Conservation (phyloP, 768 basidiomycete genomes). For the Rhizopogon sp. region DNA sequence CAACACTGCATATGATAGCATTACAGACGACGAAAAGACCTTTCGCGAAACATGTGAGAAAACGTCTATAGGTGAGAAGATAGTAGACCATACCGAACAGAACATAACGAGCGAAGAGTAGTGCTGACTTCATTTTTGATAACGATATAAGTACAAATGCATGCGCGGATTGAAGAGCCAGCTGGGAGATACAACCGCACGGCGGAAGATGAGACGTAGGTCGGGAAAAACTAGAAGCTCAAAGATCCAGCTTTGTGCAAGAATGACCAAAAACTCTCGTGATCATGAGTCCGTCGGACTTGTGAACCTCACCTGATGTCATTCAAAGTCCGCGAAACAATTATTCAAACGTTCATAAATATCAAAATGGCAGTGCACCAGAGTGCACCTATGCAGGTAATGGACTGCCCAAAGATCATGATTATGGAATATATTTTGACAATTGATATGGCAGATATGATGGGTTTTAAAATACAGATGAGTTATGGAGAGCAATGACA, state of each 20-base stretch:
- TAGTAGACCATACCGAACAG: slow-evolving; percentile 46
- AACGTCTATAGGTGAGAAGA: not conserved
- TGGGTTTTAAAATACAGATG: not conserved
- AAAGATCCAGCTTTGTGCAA: slow-evolving; percentile 26
- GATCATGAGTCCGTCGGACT: slow-evolving; percentile 1
- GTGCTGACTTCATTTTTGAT: slow-evolving; percentile 37
- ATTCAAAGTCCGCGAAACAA: not conserved
- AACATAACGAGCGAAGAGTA: slow-evolving; percentile 51
- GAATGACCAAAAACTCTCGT: slow-evolving; percentile 3
- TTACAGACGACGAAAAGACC: slow-evolving; percentile 60
- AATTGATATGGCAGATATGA: not conserved
- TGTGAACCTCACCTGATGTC: not conserved
- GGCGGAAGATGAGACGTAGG: slow-evolving; percentile 15
- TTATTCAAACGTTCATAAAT: not conserved
- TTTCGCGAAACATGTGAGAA: slow-evolving; percentile 19
- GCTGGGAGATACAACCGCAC: slow-evolving; percentile 26
- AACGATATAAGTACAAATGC: slow-evolving; percentile 18
- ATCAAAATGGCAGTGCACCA: not conserved
- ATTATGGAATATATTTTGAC: not conserved
- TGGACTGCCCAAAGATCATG: not conserved
- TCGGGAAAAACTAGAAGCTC: slow-evolving; percentile 1
- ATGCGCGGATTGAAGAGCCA: slow-evolving; percentile 12
- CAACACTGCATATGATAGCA: slow-evolving; percentile 58
- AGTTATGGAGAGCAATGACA: not conserved
- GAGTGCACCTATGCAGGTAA: not conserved